Evolutionary conservation across 306 rosid species (phyloP), one percentile per base, ranked within the genome.

Genomic region (Astragalus membranaceus): DNA sequence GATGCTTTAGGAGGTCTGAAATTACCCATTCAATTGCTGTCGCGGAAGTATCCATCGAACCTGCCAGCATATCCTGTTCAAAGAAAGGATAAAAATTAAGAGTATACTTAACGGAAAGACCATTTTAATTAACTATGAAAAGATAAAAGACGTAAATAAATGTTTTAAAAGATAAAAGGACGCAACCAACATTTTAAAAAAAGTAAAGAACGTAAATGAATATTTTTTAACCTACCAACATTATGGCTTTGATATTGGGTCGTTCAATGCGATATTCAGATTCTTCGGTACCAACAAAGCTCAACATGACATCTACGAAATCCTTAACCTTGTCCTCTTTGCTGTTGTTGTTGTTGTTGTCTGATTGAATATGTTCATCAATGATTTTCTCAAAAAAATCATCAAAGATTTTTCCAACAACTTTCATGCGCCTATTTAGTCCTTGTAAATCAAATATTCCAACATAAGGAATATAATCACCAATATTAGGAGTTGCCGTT

Each of bases 231-330:
- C n/a, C n/a, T n/a, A 83, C 91, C 87, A 85, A 66, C 42, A 91
- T 59, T 13, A 83, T 51, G n/a, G 89, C 88, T 82, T 91, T 91
- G 82, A 91, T 81, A 68, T 82, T 53, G 20, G 85, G 6, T 3
- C 85, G 80, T 52, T 85, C 87, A n/a, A 88, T 70, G 1, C 41
- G 67, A 32, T 85, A 88, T 33, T 86, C 93, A 7, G 81, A 80
- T 69, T 82, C 84, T 51, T 67, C 7, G 1, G 83, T 76, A 6
- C 79, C 89, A 62, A 79, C 63, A 64, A 88, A 72, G 0, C 81
- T 63, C 76, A 88, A 48, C 91, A 91, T 76, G 43, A 85, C 82
- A 70, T 91, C 88, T 9, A 91, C 89, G 15, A 88, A 87, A 64
- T 88, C 92, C 51, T 84, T 88, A 6, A 70, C 26, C 35, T 79